Evolutionary conservation across 345 rosid species (phyloP), one percentile per base, ranked within the genome.

Genomic region (Boechera divaricarpa): DNA sequence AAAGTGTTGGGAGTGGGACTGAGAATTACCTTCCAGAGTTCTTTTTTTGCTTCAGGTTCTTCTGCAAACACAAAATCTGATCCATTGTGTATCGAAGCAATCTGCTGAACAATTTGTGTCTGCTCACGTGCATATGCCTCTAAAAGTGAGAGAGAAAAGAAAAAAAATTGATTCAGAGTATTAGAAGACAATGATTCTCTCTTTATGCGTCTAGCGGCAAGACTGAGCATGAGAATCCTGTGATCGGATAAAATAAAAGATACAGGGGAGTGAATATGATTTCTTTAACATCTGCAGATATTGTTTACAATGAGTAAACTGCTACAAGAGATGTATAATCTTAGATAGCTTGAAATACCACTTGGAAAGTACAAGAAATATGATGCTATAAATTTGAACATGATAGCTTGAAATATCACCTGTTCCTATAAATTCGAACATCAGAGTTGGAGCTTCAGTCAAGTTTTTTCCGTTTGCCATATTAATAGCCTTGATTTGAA

Each of bases 361-460:
- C 11, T 45, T 56, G 51, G 77, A 38, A 38, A 72, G 38, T 31
- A 72, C 33, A 67, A 21, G 24, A 73, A 39, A 8, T 56, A 59
- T 31, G 74, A 29, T 52, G 32, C 5, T 26, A 90, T 80, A 77
- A 91, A 89, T 77, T 94, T 97, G 63, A 94, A 94, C 97, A 94
- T 90, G 24, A 21, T 21, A 21, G 24, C 24, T 21, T 21, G 24
- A 21, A 58, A 44, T 8, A 12, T 85, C 65, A 92, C 98, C 91
- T 42, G 98, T 94, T 80, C 98, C 97, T 26, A 90, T 80, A 77
- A 91, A 89, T 77, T 94, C 98, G 63, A 94, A 94, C 97, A 94
- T 90, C 85, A 94, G 70, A 65, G 97, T 91, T 61, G 98, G 97
- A 74, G 80, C 78, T 84, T 94, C 97, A 45, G 83, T 90, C 69